Evolutionary conservation across 768 basidiomycete genomes (phyloP), one percentile per base, ranked within the genome.

Genomic region (Hortiboletus flavorubellus): DNA sequence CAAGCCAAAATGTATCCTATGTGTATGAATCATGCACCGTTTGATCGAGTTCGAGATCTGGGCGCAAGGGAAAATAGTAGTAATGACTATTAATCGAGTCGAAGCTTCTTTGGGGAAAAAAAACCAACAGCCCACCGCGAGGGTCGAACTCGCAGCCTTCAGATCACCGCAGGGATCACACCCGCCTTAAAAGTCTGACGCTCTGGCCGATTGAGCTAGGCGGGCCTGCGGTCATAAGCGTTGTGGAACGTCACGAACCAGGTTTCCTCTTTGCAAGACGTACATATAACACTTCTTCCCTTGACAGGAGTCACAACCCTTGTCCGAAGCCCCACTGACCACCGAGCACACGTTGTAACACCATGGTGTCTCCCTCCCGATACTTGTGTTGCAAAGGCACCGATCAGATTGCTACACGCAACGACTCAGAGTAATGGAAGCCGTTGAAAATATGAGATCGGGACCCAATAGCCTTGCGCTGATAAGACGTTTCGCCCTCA

Each of bases 121-220:
- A 71, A 71, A 54, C 9, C 6, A 44, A 18, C 82, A 85, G 84
- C 84, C 85, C 84, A 85, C 83, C 84, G 85, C 85, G 85, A 84
- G 85, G 84, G 78, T 86, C 85, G 85, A 86, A 86, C 85, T 84
- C 85, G 85, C 85, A 86, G 82, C 85, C 85, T 86, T 86, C 82
- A 86, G 85, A 86, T 86, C 49, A 55, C 64, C 3, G 46, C 47
- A 47, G 56, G 67, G 46, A 56, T 49, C 34, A 43, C 2, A 1
- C 68, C 69, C 68, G 68, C 68, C 69, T 56, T 70, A 70, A 70
- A 70, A 80, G 79, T 80, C 79, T 80, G 80, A 80, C 80, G 79
- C 79, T 80, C 80, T 80, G 78, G 72, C 79, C 79, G 66, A 80
- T 79, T 80, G 80, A 80, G 79, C 80, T 80, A 80, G 79, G 77